Base-by-base conservation (phyloP, 768 basidiomycete genomes). In the Lentinus tigrinus region DNA sequence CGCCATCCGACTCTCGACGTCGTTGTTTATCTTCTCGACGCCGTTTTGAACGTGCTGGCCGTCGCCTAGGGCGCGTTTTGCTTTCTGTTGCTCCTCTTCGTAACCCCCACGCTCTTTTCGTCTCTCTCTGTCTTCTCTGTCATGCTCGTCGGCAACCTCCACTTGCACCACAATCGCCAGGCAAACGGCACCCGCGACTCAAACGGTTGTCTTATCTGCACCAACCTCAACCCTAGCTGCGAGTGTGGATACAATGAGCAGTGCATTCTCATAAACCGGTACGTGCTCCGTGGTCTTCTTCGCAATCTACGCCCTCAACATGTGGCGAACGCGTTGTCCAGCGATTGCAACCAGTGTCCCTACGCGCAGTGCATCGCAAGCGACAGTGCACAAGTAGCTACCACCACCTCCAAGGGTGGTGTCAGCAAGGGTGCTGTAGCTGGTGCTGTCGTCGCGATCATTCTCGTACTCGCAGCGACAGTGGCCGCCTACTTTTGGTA, bases 351-450 rank as follows among this genome's bases (percentile, higher is more conserved):
- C 40, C 72, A 73, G 1, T 92, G 90, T 65, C 69, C 77, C 13
- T 71, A 72, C 42, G 82, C 81, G 64, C 69, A 71, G 59, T 92
- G 89, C 64, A 77, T 83, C 26, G 54, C 75, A 28, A 74, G 52
- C 19, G 26, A 63, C 19, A 60, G 51, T 31, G 49, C 57, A 26
- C 31, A 6, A 31, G 31, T 11, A 11, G 31, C 31, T n/a, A 56
- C 52, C 14, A 39, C 44, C 23, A 34, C 47, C 3, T 60, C 63
- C 37, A 54, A 65, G 31, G 68, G 71, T 4, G 82, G 83, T 10
- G 73, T 84, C 50, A 85, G 86, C 68, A 79, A 82, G 52, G 89
- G 89, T 43, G 89, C 86, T 3, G 78, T 91, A 19, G 90, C 87
- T 19, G 91, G 89, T 47, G 89, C 84, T 40, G 79, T 93, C 56